Evolutionary conservation across 1,284 basidiomycete genomes (phyloP).

Genomic region (Apiotrichum sp.): DNA sequence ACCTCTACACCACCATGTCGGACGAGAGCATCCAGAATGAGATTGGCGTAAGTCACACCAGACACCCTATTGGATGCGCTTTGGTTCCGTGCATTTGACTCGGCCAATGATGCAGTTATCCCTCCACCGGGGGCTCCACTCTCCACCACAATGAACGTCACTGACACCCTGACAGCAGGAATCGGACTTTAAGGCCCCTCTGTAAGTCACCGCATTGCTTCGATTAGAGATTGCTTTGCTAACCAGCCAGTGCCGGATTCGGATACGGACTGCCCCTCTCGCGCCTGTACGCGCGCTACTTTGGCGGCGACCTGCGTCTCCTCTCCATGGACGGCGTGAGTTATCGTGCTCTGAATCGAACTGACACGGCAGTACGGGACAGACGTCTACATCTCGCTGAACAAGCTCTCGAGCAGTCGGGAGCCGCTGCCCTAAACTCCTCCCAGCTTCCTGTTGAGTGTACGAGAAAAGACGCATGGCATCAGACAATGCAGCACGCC

Average conservation of each 20-base stretch:
- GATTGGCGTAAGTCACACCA: constrained; percentile 47
- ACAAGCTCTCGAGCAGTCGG: constrained; percentile 40
- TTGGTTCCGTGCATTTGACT: no score
- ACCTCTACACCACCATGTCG: constrained; percentile 93
- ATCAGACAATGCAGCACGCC: no score
- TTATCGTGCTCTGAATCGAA: not conserved
- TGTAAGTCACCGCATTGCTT: constrained; percentile 37
- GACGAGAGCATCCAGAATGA: constrained; percentile 71
- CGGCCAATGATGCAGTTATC: no score
- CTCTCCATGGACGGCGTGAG: constrained; percentile 89
- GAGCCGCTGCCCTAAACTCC: constrained; percentile 14
- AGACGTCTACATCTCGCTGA: constrained; percentile 42
- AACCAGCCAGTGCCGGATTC: constrained; percentile 66
- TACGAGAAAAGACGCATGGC: no score
- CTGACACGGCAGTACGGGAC: constrained; percentile 58
- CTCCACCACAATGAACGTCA: no score
- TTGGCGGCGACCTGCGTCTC: constrained; percentile 85
- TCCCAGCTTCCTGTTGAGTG: no score
- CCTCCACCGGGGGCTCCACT: no score
- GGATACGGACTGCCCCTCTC: constrained; percentile 87
- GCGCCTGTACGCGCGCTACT: constrained; percentile 60
- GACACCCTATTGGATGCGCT: no score
- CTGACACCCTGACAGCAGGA: constrained; percentile 61
- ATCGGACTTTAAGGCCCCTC: constrained; percentile 93
- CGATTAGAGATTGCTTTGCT: no score